Base-by-base conservation (phyloP, 164 flowering plant genomes). In the Annona squamosa region DNA sequence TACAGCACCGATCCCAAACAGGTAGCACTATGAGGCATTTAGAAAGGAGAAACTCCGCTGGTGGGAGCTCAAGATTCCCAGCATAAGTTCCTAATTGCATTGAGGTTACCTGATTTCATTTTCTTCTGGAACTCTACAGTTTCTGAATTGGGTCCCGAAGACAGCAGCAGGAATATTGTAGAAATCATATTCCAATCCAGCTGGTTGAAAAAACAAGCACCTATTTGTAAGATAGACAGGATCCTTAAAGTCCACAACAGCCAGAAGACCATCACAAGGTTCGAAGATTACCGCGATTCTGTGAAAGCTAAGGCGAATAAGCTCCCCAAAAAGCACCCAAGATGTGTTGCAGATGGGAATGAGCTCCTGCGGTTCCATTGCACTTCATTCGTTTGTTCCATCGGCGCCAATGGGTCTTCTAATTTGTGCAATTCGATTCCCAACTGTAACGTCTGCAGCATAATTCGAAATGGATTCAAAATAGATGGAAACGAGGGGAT, bases 111-210 rank as follows among this genome's bases (percentile, higher is more conserved):
- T 16, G 17, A 18, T 42, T 0, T 19, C 16, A 6, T 2, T 6
- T 67, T 48, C 66, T 63, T 52, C 43, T 43, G 4, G 16, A 47
- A 46, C 57, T n/a, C 41, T 6, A 45, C 87, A 94, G 98, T 94
- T 16, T 91, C 95, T 13, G 97, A 94, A 70, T 78, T 94, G 80
- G 93, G 88, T 64, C 84, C 88, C 2, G 97, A 92, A 48, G 97
- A 92, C 77, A 83, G 89, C 61, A 90, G 97, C 88, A 88, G 87
- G 84, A 94, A 92, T 87, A 91, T 92, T 71, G 97, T 94, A 78
- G 97, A 94, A 80, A 94, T 94, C 84, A 94, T 94, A 84, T 94
- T 92, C 85, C 91, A 92, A 74, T 91, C 97, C 72, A 94, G 98
- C 80, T 91, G 97, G 98, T 81, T 90, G 63, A 90, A 87, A 81